Evolutionary conservation across 2,329 filamentous ascomycete genomes (phyloP), one percentile per base, ranked within the genome.

Genomic region (Bipolaris cookei): DNA sequence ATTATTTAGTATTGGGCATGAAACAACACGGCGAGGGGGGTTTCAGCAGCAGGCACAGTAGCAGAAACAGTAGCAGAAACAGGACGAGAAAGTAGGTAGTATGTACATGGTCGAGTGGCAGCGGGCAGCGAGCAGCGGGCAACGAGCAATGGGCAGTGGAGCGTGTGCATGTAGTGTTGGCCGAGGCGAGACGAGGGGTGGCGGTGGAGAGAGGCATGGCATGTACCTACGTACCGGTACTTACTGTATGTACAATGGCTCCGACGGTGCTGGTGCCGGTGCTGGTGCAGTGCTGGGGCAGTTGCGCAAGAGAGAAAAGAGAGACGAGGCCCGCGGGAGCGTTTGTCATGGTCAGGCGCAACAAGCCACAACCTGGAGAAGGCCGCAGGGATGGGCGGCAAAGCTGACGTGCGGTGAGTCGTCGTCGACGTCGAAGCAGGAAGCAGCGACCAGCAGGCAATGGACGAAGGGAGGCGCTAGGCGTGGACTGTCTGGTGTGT

Each of bases 341-440:
- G 59, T 66, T 64, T 56, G 54, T 54, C 48, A 39, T 51, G 63
- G 67, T 69, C 64, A 70, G 66, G 61, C 65, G 69, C 56, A 63
- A 63, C 60, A 64, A 57, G 68, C 67, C 61, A 66, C 62, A 61
- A 51, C 49, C 51, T 67, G 56, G 63, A 62, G 55, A 55, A 45
- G 38, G 14, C 34, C 38, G 55, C 58, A 64, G 58, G 58, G 50
- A 58, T 53, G 43, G 43, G 58, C 48, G 53, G 53, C 28, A 54
- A 50, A 45, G 47, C 23, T 50, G 58, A 51, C 46, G 58, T 58
- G 50, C 50, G 50, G 50, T 54, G 45, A 39, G 50, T 37, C 28
- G 28, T 30, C 3, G 28, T 30, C 3, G 28, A 11, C 28, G 28
- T 30, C 10, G 1, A 11, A 1, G 10, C 6, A 30, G 28, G 28